Percentiles rank a stretch among this genome's conserved stretches.
Evolutionary conservation across 352 stramenopile genomes (phyloP).

Genomic region (Phytophthora pinifolia): DNA sequence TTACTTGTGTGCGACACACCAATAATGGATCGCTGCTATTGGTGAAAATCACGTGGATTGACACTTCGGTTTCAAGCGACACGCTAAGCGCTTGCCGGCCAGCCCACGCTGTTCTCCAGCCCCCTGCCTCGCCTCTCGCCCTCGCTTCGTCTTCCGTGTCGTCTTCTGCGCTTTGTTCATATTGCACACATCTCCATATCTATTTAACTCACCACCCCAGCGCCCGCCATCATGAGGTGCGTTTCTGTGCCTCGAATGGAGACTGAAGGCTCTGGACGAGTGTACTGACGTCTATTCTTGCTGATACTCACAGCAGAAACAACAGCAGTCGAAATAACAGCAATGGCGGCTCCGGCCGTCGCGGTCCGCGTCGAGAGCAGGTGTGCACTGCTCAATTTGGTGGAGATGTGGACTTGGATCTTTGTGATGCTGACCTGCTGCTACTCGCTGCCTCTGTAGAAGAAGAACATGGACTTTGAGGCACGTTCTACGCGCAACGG

Average conservation of each 20-base stretch:
- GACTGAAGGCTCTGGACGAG: neutral
- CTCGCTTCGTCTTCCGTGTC: constrained; percentile 8
- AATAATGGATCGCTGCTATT: constrained; percentile 18
- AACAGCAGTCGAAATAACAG: constrained; percentile 31
- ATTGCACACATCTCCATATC: constrained; percentile 30
- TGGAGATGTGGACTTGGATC: neutral
- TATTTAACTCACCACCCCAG: constrained; percentile 31
- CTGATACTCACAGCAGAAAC: constrained; percentile 20
- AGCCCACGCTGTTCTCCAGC: constrained; percentile 8
- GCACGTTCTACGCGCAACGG: constrained; percentile 62
- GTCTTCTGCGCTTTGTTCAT: constrained; percentile 23
- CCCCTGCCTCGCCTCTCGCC: neutral
- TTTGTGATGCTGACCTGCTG: constrained; percentile 11
- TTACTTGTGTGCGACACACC: constrained; percentile 16
- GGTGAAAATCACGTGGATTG: constrained; percentile 22
- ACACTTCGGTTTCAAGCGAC: constrained; percentile 27
- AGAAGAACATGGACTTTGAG: constrained; percentile 56
- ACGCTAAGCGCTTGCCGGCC: constrained; percentile 14
- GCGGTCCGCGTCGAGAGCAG: constrained; percentile 42
- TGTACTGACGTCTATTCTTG: constrained; percentile 1
- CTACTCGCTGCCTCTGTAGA: constrained; percentile 23
- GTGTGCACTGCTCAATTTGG: constrained; percentile 9
- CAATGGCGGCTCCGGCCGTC: constrained; percentile 26
- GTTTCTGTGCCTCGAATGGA: constrained; percentile 5
- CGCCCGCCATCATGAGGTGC: constrained; percentile 44